phyloP scores from a whole-genome alignment of 257 asterid species.

The Lycium ferocissimum region DNA sequence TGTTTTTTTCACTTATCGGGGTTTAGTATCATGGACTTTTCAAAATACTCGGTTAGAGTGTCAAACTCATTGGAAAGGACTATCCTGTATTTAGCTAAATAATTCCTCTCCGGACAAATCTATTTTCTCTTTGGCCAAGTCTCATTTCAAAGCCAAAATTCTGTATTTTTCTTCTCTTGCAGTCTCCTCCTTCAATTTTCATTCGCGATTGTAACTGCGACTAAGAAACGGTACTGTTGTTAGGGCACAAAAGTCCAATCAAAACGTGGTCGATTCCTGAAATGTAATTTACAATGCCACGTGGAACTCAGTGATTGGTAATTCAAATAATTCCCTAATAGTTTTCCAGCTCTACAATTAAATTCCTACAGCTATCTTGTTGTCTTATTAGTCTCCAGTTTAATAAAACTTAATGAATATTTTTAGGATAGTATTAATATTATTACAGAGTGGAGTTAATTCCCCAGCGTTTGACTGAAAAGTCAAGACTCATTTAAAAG shows the following conservation, averaged over 20 bases:
- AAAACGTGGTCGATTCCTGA: conserved; percentile 29
- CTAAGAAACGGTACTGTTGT: conserved; percentile 29
- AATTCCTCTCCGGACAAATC: background rate
- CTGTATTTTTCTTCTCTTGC: background rate
- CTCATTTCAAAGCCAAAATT: background rate
- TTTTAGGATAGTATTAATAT: background rate
- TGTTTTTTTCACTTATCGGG: background rate
- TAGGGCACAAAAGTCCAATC: conserved; percentile 26
- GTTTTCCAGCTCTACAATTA: background rate
- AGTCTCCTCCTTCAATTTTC: background rate
- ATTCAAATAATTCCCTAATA: background rate
- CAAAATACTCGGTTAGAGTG: background rate
- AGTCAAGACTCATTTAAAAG: background rate
- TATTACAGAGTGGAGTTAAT: background rate
- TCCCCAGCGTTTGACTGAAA: no score
- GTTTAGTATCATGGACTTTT: background rate
- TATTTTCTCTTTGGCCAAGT: background rate
- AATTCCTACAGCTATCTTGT: background rate
- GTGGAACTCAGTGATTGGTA: conserved; percentile 30
- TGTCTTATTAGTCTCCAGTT: conserved; percentile 18
- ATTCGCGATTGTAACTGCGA: background rate
- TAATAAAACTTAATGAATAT: background rate
- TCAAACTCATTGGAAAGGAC: background rate
- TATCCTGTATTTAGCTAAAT: background rate
- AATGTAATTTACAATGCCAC: background rate